phyloP scores from a whole-genome alignment of 306 rosid species.

The Erythrophleum fordii region DNA sequence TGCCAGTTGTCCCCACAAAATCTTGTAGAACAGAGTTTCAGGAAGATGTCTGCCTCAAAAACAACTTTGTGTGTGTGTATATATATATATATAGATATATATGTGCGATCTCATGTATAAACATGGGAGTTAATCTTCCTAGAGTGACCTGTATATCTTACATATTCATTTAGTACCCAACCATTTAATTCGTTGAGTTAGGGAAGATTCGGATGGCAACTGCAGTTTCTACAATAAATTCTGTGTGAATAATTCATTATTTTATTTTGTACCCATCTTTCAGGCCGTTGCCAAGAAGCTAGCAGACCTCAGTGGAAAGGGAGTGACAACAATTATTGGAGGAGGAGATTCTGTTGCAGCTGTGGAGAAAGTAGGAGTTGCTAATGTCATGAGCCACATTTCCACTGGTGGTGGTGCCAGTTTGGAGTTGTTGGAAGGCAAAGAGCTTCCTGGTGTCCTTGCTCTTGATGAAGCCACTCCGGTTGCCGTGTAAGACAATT shows the following conservation, averaged over 20 bases:
- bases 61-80: neutral
- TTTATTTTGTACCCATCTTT: slow-evolving; percentile 29
- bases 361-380: slow-evolving; percentile 99
- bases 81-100: too few relatives aligned
- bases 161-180: slow-evolving; percentile 10
- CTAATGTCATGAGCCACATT: slow-evolving; percentile 95
- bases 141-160: slow-evolving; percentile 16
- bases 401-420: slow-evolving; percentile 99
- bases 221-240: slow-evolving; percentile 7
- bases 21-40: neutral
- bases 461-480: slow-evolving; percentile 93
- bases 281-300: slow-evolving; percentile 94
- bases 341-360: slow-evolving; percentile 99
- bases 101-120: neutral
- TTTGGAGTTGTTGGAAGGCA: slow-evolving; percentile 98
- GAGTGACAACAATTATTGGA: slow-evolving; percentile 98
- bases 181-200: neutral
- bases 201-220: slow-evolving; percentile 20
- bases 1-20: neutral
- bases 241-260: neutral
- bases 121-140: neutral
- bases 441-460: slow-evolving; percentile 96
- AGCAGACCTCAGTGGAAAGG: slow-evolving; percentile 93
- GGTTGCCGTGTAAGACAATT: slow-evolving; percentile 72
- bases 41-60: slow-evolving; percentile 24